Evolutionary conservation across 2,329 filamentous ascomycete genomes (phyloP).

Genomic region (Colletotrichum orbiculare): DNA sequence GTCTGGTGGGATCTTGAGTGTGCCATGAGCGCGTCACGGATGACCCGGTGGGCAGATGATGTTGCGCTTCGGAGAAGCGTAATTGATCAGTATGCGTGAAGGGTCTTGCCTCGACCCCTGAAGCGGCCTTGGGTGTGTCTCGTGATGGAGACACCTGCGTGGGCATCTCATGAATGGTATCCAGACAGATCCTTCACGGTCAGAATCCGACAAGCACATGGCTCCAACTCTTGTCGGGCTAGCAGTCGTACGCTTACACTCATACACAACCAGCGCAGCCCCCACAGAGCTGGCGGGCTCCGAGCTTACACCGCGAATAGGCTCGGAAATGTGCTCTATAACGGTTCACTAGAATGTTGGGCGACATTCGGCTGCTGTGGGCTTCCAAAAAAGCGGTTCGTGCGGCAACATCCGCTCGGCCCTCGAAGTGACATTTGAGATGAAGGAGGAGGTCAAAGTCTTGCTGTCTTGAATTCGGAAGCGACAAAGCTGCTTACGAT

Average conservation of each 20-base stretch:
- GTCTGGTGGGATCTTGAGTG: neutral
- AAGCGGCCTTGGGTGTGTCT: slow-evolving; percentile 20
- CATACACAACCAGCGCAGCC: neutral
- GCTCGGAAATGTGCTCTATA: slow-evolving; percentile 17
- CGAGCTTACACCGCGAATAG: slow-evolving; percentile 9
- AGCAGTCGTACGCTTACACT: slow-evolving; percentile 3
- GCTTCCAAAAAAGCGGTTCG: slow-evolving; percentile 7
- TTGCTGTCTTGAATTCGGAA: no score
- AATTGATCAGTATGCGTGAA: slow-evolving; percentile 30
- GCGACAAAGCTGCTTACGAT: no score
- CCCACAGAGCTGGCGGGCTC: slow-evolving; percentile 24
- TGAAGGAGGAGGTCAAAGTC: neutral
- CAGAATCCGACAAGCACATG: slow-evolving; percentile 9
- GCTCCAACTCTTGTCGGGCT: slow-evolving; percentile 28
- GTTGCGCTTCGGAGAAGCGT: slow-evolving; percentile 24
- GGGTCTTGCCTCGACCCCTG: slow-evolving; percentile 5
- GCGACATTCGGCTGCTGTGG: neutral
- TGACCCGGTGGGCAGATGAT: slow-evolving; percentile 17
- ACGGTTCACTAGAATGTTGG: slow-evolving; percentile 8
- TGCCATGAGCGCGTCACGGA: slow-evolving; percentile 5
- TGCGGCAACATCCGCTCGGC: slow-evolving; percentile 17
- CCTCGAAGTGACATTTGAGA: slow-evolving; percentile 2
- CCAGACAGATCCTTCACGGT: no score
- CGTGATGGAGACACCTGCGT: slow-evolving; percentile 25
- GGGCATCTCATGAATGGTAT: neutral